These are phyloP conservation scores for Zymoseptoria pseudotritici DNA, from an alignment of 2,329 filamentous ascomycete genomes.

Conservation along the genomic window DNA sequence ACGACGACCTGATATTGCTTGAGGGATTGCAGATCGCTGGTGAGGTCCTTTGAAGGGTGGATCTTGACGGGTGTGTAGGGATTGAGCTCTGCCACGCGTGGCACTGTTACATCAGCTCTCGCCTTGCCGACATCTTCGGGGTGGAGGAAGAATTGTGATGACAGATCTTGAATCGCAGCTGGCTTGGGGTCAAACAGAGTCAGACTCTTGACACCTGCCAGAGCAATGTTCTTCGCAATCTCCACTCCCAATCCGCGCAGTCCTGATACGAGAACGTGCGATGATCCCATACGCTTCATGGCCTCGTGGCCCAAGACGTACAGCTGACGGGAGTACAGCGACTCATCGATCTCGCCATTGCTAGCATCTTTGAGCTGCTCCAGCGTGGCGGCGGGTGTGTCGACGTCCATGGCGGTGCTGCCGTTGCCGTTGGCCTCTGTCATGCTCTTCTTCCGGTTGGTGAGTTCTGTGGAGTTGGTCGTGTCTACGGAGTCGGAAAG, in stretches of 20 bases:
- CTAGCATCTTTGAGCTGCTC: conserved; percentile 49
- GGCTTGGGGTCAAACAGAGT: conserved; percentile 86
- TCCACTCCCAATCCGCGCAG: conserved; percentile 93
- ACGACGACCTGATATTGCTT: conserved; percentile 91
- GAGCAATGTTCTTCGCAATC: conserved; percentile 96
- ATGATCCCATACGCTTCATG: conserved; percentile 98
- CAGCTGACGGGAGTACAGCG: conserved; percentile 59
- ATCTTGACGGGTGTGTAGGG: conserved; percentile 87
- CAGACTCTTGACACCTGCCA: conserved; percentile 95
- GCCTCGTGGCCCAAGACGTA: conserved; percentile 70
- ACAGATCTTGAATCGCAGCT: conserved; percentile 78
- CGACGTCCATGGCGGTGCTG: conserved; percentile 51
- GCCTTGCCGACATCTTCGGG: conserved; percentile 85
- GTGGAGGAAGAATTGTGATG: conserved; percentile 93
- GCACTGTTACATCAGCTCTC: conserved; percentile 76
- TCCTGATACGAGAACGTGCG: conserved; percentile 86
- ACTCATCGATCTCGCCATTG: conserved; percentile 60
- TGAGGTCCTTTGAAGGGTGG: conserved; percentile 58
- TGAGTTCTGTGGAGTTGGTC: neutral
- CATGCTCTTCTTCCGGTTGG: conserved; percentile 1
- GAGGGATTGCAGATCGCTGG: conserved; percentile 68
- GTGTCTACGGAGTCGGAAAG: neutral
- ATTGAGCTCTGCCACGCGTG: conserved; percentile 88
- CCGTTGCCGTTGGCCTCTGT: conserved; percentile 16
- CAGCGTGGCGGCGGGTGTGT: conserved; percentile 50